Conservation (phyloP, 306 rosid species). For the Cucurbita moschata region DNA sequence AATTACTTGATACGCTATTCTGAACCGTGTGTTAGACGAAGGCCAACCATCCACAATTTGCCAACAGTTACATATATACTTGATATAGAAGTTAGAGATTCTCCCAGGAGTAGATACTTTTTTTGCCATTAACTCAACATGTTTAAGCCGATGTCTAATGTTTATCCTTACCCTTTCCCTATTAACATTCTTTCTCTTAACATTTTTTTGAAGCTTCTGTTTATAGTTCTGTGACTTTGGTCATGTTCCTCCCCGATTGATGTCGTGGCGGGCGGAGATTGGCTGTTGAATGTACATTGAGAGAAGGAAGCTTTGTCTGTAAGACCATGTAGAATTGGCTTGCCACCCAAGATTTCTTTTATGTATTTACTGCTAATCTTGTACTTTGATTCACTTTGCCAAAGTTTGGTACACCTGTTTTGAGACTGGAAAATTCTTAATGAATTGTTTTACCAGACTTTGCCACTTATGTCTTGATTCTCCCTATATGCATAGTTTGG, state of each 20-base stretch:
- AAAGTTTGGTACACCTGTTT: background rate
- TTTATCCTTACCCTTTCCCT: constrained; percentile 17
- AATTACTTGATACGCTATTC: constrained; percentile 52
- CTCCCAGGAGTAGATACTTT: constrained; percentile 5
- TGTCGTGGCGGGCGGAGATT: constrained; percentile 1
- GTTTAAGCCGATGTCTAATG: constrained; percentile 24
- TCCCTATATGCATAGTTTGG: background rate
- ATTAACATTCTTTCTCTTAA: constrained; percentile 20
- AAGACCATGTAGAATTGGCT: constrained; percentile 9
- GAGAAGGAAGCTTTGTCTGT: constrained; percentile 5
- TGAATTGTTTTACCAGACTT: background rate
- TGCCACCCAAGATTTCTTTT: constrained; percentile 7
- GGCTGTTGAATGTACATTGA: constrained; percentile 3
- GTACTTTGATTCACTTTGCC: constrained; percentile 3
- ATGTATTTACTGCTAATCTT: constrained; percentile 5
- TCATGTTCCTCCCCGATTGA: constrained; percentile 13
- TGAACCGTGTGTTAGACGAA: constrained; percentile 25
- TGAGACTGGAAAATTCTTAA: background rate
- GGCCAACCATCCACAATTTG: constrained; percentile 17
- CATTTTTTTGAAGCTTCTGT: constrained; percentile 19
- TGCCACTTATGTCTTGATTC: constrained; percentile 1
- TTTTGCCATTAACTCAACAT: constrained; percentile 12
- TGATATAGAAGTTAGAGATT: constrained; percentile 14
- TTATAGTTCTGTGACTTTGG: constrained; percentile 27
- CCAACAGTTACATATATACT: constrained; percentile 10